These are phyloP conservation scores for Fraxinus velutina DNA, from an alignment of 305 asterid species.

Conservation along the genomic window DNA sequence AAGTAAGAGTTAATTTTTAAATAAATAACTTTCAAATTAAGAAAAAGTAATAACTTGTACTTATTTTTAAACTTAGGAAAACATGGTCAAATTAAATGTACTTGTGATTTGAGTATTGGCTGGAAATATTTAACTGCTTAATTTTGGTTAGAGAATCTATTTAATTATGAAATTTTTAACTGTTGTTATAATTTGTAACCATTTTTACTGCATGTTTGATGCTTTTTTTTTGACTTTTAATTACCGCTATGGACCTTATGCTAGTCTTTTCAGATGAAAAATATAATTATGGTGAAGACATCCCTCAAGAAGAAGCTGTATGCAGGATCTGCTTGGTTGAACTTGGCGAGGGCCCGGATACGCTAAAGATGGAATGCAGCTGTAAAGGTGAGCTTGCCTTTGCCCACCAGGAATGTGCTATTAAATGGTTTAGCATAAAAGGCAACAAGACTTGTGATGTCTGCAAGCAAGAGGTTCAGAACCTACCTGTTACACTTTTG, in stretches of 20 bases:
- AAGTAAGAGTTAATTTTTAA: background rate
- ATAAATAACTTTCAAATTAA: background rate
- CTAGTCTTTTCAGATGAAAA: constrained; percentile 49
- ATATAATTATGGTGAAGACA: constrained; percentile 53
- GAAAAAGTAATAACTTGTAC: background rate
- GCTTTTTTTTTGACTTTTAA: background rate
- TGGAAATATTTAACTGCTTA: background rate
- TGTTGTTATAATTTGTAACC: background rate
- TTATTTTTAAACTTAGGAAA: background rate
- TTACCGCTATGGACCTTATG: constrained; percentile 30
- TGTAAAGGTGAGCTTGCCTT: constrained; percentile 95
- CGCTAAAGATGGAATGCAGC: constrained; percentile 86
- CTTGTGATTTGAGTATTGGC: background rate
- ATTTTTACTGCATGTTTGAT: background rate
- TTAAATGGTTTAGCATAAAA: constrained; percentile 92
- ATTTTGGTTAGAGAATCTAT: background rate
- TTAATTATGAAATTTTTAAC: background rate
- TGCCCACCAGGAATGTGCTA: constrained; percentile 89
- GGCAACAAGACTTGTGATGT: constrained; percentile 93
- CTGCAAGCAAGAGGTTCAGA: constrained; percentile 81
- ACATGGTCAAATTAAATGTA: background rate
- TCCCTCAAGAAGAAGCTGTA: constrained; percentile 85
- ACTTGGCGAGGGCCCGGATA: constrained; percentile 69
- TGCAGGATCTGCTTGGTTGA: constrained; percentile 90
- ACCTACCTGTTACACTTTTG: constrained; percentile 79